phyloP scores from a whole-genome alignment of 495 filamentous ascomycete genomes.

The Xylaria curta region DNA sequence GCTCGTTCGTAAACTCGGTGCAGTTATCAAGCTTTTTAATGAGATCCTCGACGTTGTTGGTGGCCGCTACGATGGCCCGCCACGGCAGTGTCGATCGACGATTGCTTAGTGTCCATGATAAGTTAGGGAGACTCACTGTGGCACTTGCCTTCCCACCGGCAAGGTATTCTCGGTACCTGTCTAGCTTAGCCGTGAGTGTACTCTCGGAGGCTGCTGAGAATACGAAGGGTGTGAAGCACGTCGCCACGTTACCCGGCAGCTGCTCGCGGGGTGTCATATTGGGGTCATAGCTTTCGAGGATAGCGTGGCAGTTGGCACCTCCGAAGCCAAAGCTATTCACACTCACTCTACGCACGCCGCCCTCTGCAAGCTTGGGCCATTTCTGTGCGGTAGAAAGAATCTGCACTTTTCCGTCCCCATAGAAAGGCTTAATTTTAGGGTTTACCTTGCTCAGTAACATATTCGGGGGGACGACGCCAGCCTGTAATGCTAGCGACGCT shows the following conservation, averaged over 20 bases:
- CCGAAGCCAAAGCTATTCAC: conserved; percentile 38
- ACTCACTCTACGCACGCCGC: neutral
- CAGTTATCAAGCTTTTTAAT: neutral
- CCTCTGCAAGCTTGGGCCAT: conserved; percentile 7
- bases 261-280: neutral
- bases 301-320: conserved; percentile 41
- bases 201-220: neutral
- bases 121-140: neutral
- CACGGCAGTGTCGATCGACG: neutral
- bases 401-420: neutral
- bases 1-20: too few species aligned
- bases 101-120: neutral
- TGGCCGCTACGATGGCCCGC: neutral
- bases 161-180: neutral
- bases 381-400: too few species aligned
- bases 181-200: neutral
- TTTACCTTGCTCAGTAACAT: conserved; percentile 50
- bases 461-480: conserved; percentile 39
- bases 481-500: conserved; percentile 51
- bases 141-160: neutral
- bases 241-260: too few species aligned
- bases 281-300: neutral
- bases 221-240: too few species aligned
- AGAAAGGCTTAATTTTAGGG: conserved; percentile 29
- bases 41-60: neutral